Base-by-base conservation (phyloP, 352 stramenopile genomes). In the Phytophthora foliorum region DNA sequence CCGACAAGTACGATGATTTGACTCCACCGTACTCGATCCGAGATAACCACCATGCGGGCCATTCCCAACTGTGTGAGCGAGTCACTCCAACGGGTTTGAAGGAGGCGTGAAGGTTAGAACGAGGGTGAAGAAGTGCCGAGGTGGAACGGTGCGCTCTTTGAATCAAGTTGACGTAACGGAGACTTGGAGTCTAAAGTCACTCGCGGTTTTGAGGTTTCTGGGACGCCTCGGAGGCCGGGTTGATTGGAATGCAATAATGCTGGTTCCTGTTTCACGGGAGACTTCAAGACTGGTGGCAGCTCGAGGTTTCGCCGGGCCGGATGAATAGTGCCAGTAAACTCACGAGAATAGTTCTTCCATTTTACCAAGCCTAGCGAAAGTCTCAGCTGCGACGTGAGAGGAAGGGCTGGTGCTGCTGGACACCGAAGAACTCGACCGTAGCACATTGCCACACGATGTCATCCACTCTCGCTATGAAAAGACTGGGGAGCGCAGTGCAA, bases 1-100 rank as follows among this genome's bases (percentile, higher is more conserved):
- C 75, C 70, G 11, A 76, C 42, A 1, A 84, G 59, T 22, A 63
- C 10, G 45, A 84, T 69, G 27, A 86, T 52, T 49, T 83, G 77
- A 49, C 58, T 69, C 31, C 45, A 50, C 8, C 63, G 55, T 14
- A 77, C 58, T 51, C 64, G 55, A 1, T 54, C 31, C 10, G 49
- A 34, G 46, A 48, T 16, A 21, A 45, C 44, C 38, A 57, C 41
- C 25, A 50, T 42, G 17, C n/a, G 21, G 16, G 44, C 10, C 51
- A 69, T 74, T 45, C 25, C 6, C 16, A 57, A 60, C 11, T 46
- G n/a, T 29, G 7, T 7, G 19, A 27, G 19, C 10, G 19, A 11
- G 21, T 16, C 42, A 49, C 42, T 3, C 21, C 21, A 29, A 49
- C 42, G 11, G n/a, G 19, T 49, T 49, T 49, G 42, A 17, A 29